A percentile compares a stretch with the other conserved stretches of the same genome.
phyloP scores from a whole-genome alignment of 2,329 filamentous ascomycete genomes.

The Samsoniella hepiali region DNA sequence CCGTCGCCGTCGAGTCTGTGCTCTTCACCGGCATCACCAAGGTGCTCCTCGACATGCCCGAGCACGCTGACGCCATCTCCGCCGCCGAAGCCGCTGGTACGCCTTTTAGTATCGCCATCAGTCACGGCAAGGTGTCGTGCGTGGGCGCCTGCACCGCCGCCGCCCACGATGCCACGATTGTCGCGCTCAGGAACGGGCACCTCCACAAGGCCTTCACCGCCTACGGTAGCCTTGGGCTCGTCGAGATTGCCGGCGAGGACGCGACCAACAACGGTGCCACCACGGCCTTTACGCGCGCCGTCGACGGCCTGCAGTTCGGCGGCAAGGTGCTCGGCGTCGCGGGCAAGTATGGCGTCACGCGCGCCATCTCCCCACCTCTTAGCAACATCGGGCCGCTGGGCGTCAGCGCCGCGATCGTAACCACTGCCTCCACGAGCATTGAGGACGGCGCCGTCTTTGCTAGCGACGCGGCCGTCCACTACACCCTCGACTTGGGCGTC shows the following conservation, averaged over 20 bases:
- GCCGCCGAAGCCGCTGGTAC: slow-evolving; percentile 19
- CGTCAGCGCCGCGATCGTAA: slow-evolving; percentile 57
- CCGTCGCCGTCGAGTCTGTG: slow-evolving; percentile 37
- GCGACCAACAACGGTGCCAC: slow-evolving; percentile 51
- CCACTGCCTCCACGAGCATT: slow-evolving; percentile 45
- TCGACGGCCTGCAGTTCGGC: slow-evolving; percentile 54
- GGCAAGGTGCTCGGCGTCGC: slow-evolving; percentile 54
- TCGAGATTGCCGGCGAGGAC: slow-evolving; percentile 58
- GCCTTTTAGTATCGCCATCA: slow-evolving; percentile 49
- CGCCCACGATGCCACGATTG: slow-evolving; percentile 30
- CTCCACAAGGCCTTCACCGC: slow-evolving; percentile 60
- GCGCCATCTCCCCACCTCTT: slow-evolving; percentile 55
- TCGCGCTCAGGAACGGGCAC: slow-evolving; percentile 57
- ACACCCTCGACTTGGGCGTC: slow-evolving; percentile 47
- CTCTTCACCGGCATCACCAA: slow-evolving; percentile 45
- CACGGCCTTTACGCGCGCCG: slow-evolving; percentile 53
- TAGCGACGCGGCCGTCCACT: slow-evolving; percentile 54
- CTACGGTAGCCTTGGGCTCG: slow-evolving; percentile 58
- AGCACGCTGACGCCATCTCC: slow-evolving; percentile 20
- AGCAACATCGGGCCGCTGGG: slow-evolving; percentile 47
- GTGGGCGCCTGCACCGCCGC: slow-evolving; percentile 49
- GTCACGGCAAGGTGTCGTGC: slow-evolving; percentile 53
- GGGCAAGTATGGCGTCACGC: slow-evolving; percentile 55
- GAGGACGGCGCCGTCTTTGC: slow-evolving; percentile 51
- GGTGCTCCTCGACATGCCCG: slow-evolving; percentile 18